phyloP scores from a whole-genome alignment of 2,329 filamentous ascomycete genomes.

The Malbranchea cinnamomea region DNA sequence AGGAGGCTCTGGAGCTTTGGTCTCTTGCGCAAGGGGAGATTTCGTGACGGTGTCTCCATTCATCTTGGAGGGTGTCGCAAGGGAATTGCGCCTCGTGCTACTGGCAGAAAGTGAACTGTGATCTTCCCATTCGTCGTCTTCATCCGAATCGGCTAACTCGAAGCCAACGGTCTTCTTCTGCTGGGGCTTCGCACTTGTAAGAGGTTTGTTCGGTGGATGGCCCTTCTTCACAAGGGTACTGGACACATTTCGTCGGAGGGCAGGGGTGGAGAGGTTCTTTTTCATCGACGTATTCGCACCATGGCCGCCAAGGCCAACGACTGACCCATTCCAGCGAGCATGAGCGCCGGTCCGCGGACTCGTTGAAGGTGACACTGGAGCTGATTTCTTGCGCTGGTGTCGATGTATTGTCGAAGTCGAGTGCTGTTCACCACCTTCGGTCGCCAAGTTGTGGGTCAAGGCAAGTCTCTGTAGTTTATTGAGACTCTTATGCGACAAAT shows the following conservation, averaged over 20 bases:
- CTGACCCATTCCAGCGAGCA: slow-evolving; percentile 29
- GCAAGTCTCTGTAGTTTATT: slow-evolving; percentile 28
- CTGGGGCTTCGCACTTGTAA: slow-evolving; percentile 11
- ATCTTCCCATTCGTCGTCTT: slow-evolving; percentile 33
- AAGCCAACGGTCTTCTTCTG: slow-evolving; percentile 33
- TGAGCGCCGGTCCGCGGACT: slow-evolving; percentile 24
- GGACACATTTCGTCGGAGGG: slow-evolving; percentile 25
- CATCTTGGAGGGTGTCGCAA: slow-evolving; percentile 17
- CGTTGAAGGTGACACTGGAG: slow-evolving; percentile 27
- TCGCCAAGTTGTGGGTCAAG: slow-evolving; percentile 17
- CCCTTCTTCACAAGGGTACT: slow-evolving; percentile 26
- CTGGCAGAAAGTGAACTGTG: slow-evolving; percentile 32
- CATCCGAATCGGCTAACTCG: slow-evolving; percentile 29
- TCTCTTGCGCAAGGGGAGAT: slow-evolving; percentile 10
- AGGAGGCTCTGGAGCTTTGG: slow-evolving; percentile 3
- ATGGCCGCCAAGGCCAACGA: slow-evolving; percentile 19
- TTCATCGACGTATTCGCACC: slow-evolving; percentile 24
- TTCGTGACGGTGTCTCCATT: slow-evolving; percentile 8
- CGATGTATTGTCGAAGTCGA: slow-evolving; percentile 14
- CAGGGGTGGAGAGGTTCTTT: slow-evolving; percentile 31
- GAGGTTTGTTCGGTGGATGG: slow-evolving; percentile 12
- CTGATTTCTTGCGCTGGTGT: slow-evolving; percentile 33
- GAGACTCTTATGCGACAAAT: slow-evolving; percentile 30
- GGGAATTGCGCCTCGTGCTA: slow-evolving; percentile 31
- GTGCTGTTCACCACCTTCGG: slow-evolving; percentile 14